These are phyloP conservation scores for Fulvia fulva DNA, from an alignment of 2,329 filamentous ascomycete species.

Conservation along the genomic window DNA sequence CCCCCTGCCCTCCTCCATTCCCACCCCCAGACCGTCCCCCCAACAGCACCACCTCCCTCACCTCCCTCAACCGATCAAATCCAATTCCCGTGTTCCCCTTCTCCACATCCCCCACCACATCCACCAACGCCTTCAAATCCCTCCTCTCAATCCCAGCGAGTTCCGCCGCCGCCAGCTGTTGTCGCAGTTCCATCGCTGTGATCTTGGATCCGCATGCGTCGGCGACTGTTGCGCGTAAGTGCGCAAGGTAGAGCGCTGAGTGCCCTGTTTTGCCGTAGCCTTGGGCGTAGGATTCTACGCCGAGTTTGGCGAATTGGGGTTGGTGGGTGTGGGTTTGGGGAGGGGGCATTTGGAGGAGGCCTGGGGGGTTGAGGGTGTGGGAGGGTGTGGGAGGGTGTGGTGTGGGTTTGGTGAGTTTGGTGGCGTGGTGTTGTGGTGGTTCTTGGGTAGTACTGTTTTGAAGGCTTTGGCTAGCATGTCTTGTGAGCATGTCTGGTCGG, in stretches of 20 bases:
- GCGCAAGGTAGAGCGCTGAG: neutral
- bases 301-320: neutral
- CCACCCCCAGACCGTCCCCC: neutral
- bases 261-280: neutral
- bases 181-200: neutral
- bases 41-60: neutral
- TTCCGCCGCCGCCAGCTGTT: neutral
- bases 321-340: neutral
- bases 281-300: neutral
- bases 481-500: no score
- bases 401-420: no score
- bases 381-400: no score
- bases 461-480: no score
- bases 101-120: neutral
- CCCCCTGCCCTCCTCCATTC: neutral
- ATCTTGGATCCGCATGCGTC: neutral
- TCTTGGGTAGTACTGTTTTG: no score
- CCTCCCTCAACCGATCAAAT: neutral
- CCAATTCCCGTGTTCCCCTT: neutral
- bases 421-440: no score
- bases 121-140: neutral
- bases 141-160: neutral
- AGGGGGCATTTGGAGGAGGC: neutral
- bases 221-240: neutral
- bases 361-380: neutral